phyloP scores from a whole-genome alignment of 1,139 yeast genomes.

The Candida pseudocylindracea region DNA sequence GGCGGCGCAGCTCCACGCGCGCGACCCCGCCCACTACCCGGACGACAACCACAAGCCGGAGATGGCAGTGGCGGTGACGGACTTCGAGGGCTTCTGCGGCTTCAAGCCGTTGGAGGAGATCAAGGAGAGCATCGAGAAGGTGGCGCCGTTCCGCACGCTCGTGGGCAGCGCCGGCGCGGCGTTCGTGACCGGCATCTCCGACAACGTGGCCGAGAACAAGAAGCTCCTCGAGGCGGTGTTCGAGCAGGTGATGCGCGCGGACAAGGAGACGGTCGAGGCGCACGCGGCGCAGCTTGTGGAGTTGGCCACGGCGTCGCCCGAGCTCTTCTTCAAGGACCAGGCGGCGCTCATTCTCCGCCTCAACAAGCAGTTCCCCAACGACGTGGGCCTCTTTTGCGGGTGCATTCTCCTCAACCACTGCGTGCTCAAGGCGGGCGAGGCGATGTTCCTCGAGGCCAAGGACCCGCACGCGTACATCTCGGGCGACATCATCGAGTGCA shows the following conservation, averaged over 20 bases:
- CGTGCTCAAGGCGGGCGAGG: conserved; percentile 71
- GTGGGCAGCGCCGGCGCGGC: conserved; percentile 41
- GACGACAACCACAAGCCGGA: conserved; percentile 98
- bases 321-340: conserved; percentile 23
- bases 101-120: conserved; percentile 78
- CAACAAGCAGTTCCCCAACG: conserved; percentile 77
- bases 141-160: conserved; percentile 56
- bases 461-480: conserved; percentile 96
- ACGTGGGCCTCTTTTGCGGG: conserved; percentile 90
- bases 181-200: conserved; percentile 27
- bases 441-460: conserved; percentile 88
- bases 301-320: conserved; percentile 33
- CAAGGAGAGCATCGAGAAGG: conserved; percentile 34
- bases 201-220: conserved; percentile 30
- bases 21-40: conserved; percentile 87
- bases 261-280: conserved; percentile 26
- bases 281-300: conserved; percentile 39
- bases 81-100: conserved; percentile 95
- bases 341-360: conserved; percentile 57
- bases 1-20: conserved; percentile 51
- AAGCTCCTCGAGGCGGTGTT: conserved; percentile 53
- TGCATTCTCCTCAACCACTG: conserved; percentile 83
- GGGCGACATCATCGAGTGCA: conserved; percentile 96
- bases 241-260: conserved; percentile 62
- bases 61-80: conserved; percentile 94